phyloP scores from a whole-genome alignment of 179 eudicot genomes.

The Heliamphora pulchella region DNA sequence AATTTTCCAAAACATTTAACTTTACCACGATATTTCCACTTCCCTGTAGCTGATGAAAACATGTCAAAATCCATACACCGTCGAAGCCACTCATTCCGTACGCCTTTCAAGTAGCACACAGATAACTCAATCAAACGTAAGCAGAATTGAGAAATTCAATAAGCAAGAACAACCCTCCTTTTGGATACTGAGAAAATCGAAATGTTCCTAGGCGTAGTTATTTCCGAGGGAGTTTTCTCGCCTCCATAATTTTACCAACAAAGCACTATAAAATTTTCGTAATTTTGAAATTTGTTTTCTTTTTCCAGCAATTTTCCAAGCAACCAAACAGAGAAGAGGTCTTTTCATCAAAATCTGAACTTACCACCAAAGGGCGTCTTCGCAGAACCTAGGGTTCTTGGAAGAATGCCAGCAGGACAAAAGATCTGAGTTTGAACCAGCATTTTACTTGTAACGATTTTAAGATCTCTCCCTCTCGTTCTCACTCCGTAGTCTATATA shows the following conservation, averaged over 20 bases:
- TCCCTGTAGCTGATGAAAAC: not conserved
- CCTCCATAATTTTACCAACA: not conserved
- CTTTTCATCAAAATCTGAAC: not conserved
- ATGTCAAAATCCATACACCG: not conserved
- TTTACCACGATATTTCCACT: not conserved
- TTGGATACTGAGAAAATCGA: not conserved
- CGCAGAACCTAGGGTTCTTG: conserved; percentile 13
- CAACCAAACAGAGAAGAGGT: not conserved
- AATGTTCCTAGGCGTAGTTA: not conserved
- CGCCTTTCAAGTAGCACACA: not conserved
- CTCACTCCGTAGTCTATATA: not conserved
- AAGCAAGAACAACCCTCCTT: not conserved
- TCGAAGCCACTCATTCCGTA: not conserved
- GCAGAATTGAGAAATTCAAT: not conserved
- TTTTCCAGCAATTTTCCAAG: not conserved
- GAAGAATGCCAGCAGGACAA: conserved; percentile 13
- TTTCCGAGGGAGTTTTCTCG: not conserved
- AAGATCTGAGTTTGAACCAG: conserved; percentile 19
- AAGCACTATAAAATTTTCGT: not conserved
- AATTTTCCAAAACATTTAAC: not conserved
- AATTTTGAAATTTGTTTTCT: not conserved
- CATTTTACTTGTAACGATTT: conserved; percentile 15
- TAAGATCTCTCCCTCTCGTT: not conserved
- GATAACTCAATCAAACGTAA: not conserved
- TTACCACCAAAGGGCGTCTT: conserved; percentile 16